Evolutionary conservation across 2,329 filamentous ascomycete genomes (phyloP).

Genomic region (Calonectria multiphialidica): DNA sequence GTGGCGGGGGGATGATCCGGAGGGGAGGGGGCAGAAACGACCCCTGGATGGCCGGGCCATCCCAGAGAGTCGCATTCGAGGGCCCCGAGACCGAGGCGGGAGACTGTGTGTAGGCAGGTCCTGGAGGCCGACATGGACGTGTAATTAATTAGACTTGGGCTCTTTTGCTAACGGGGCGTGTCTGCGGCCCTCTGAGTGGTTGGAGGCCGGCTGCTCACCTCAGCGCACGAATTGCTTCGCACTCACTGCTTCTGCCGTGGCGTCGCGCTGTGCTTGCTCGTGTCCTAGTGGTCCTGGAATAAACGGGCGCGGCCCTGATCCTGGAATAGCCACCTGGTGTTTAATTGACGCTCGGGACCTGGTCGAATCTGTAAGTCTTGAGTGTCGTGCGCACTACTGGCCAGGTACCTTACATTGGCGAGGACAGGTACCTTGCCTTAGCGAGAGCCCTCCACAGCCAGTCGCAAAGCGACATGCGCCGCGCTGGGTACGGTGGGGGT

Average conservation of each 20-base stretch:
- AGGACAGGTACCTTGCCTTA: slow-evolving; percentile 20
- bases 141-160: slow-evolving; percentile 2
- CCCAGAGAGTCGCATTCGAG: slow-evolving; percentile 38
- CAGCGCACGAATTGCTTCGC: not conserved
- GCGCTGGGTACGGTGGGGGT: slow-evolving; percentile 10
- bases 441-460: slow-evolving; percentile 13
- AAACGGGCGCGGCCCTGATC: not conserved
- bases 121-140: slow-evolving; percentile 15
- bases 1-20: slow-evolving; percentile 19
- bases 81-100: not conserved
- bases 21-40: slow-evolving; percentile 13
- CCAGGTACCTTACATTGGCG: slow-evolving; percentile 8
- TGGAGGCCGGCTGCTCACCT: not conserved
- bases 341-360: slow-evolving; percentile 1
- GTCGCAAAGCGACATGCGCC: slow-evolving; percentile 12
- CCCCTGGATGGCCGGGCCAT: slow-evolving; percentile 19
- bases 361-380: not conserved
- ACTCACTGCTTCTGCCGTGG: not conserved
- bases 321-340: not conserved
- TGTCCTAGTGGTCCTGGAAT: not conserved
- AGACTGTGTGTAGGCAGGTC: not conserved
- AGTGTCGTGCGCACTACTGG: slow-evolving; percentile 4
- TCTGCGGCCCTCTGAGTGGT: not conserved
- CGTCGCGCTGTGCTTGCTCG: not conserved
- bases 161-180: not conserved